Evolutionary conservation across 2,329 filamentous ascomycete genomes (phyloP), one percentile per base, ranked within the genome.

Genomic region (Immersiporthe knoxdaviesiana): DNA sequence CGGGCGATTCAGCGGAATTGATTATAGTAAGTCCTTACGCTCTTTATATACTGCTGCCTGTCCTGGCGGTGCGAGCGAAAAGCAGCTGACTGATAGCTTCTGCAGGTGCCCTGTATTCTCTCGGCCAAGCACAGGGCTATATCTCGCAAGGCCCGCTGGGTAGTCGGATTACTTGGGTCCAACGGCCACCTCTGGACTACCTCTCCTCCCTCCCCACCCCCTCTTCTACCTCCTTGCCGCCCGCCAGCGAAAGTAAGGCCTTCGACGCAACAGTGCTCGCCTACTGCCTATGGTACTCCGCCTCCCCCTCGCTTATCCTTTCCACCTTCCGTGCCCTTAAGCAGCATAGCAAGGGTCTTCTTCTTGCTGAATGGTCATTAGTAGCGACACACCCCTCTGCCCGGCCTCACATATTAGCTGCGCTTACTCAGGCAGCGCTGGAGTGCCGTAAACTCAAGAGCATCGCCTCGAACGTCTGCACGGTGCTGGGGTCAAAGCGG

Each of bases 231-330:
- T 58, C 54, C n/a, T n/a, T n/a, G 54, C 54, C 47, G 64, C 65
- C 47, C 37, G 47, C 6, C 70, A 39, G 21, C 56, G 39, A 37
- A 41, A 47, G 54, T 47, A 63, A 67, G n/a, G 68, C 72, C 68
- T 86, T 81, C 76, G 82, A 85, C 70, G 80, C 78, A 30, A 79
- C 81, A 2, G 81, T 88, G 3, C 78, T 88, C 47, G 78, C 78
- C 24, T 85, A 88, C 74, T 82, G 79, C 72, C 78, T 86, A 37
- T 88, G 83, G 82, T 88, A 88, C 74, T 87, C 88, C 27, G 21
- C 60, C 52, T 72, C 70, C 2, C 70, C 70, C 32, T 67, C 59
- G 39, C 61, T 67, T 58, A 58, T 72, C 10, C 56, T 69, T 5
- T 54, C 50, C n/a, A 72, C 68, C 50, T 70, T 72, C 24, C 59